Conservation (phyloP, 2,329 filamentous ascomycete species). For the Epichloe scottii region DNA sequence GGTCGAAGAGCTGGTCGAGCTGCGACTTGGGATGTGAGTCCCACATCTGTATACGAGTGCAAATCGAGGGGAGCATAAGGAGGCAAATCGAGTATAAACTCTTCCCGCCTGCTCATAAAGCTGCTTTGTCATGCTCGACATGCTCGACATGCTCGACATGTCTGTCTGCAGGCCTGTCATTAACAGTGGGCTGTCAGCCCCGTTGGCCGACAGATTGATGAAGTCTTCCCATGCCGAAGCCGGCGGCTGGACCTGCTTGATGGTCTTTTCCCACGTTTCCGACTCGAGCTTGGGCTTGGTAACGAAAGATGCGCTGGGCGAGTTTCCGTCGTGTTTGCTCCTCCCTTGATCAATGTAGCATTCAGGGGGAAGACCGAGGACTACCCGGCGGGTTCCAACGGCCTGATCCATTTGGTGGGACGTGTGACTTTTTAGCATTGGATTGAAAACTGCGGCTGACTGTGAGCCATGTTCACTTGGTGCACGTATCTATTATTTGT, state of each 20-base stretch:
- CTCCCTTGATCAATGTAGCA: no score
- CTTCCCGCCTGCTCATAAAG: slow-evolving; percentile 12
- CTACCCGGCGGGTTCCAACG: no score
- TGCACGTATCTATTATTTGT: no score
- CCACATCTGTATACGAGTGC: slow-evolving; percentile 27
- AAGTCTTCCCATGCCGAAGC: slow-evolving; percentile 39
- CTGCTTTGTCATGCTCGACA: slow-evolving; percentile 8
- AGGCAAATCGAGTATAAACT: slow-evolving; percentile 27
- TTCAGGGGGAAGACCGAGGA: no score
- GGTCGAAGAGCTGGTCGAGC: slow-evolving; percentile 41
- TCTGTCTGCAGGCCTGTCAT: slow-evolving; percentile 33
- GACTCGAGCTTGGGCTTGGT: slow-evolving; percentile 18
- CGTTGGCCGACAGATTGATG: slow-evolving; percentile 26
- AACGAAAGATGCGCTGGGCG: background rate
- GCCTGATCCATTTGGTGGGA: no score
- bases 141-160: slow-evolving; percentile 20
- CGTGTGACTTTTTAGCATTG: no score
- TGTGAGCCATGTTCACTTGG: no score
- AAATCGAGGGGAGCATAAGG: slow-evolving; percentile 27
- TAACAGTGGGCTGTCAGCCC: slow-evolving; percentile 25
- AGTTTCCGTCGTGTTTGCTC: background rate
- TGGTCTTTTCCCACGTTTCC: slow-evolving; percentile 14
- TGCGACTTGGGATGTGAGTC: slow-evolving; percentile 2
- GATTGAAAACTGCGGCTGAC: no score
- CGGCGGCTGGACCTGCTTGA: slow-evolving; percentile 26